Base-by-base conservation (phyloP, 2,329 filamentous ascomycete genomes). In the Monilinia fructicola region DNA sequence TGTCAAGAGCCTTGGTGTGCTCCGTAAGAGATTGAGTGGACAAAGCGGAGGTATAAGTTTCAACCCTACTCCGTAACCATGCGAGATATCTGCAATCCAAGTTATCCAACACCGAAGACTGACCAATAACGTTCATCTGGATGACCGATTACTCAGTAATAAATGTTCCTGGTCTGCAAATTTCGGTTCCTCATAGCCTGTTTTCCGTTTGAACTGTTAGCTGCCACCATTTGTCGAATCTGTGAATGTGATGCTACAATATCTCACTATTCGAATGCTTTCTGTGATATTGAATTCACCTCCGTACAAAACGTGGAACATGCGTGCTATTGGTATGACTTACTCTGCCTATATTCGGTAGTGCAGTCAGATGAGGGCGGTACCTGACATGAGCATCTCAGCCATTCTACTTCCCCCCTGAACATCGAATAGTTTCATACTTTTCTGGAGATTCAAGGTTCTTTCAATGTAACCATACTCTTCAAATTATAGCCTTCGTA, bases 301-400 rank as follows among this genome's bases (percentile, higher is more conserved):
- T 48, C 40, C 26, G 16, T 31, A 54, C 16, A 52, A 61, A 61
- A 52, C 59, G 44, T 62, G 46, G n/a, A 62, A 53, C 48, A 62
- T 53, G 46, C 31, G 42, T 60, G 56, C 28, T 23, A 48, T 35
- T 60, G 28, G 44, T 38, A 62, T 54, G 35, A 62, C n/a, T 53
- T 62, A 38, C 31, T 53, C 23, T 42, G 48, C 50, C 48, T 54
- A 46, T 21, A 38, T 28, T 46, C 52, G 42, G 38, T 44, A 46
- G 61, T 26, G 31, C 63, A 31, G 54, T 59, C 63, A 59, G 63
- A 58, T 65, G 63, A 38, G 54, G 31, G 16, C 23, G 54, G 63
- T 65, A 65, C 53, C 63, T 65, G 63, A 42, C 63, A 65, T 58
- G 44, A 28, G 23, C 23, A 26, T 23, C 21, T 40, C 23, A 44